Evolutionary conservation across 176 grass and related monocot genomes (phyloP).

Genomic region (Carex myosuroides): DNA sequence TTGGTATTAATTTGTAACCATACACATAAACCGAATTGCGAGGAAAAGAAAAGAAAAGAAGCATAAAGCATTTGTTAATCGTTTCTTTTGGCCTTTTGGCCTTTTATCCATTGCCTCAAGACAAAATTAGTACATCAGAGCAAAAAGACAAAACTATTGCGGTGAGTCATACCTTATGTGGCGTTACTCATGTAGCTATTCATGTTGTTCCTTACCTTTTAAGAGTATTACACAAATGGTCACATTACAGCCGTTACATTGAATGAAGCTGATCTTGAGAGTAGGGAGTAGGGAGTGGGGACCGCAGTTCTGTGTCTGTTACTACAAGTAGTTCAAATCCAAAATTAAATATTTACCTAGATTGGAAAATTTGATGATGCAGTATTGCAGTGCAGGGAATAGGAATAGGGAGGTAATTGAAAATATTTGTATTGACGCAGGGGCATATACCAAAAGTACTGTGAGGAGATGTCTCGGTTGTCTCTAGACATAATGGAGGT

Average conservation of each 20-base stretch:
- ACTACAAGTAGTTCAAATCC: constrained; percentile 1
- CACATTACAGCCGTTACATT: not conserved
- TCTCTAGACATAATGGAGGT: constrained; percentile 88
- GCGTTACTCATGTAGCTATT: not conserved
- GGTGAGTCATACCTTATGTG: not conserved
- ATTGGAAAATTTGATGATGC: not conserved
- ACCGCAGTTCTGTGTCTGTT: not conserved
- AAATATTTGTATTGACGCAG: constrained; percentile 12
- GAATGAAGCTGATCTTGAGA: not conserved
- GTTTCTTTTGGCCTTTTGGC: constrained; percentile 12
- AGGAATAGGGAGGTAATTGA: no score
- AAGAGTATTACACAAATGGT: not conserved
- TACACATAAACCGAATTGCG: not conserved
- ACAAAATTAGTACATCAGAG: constrained; percentile 25
- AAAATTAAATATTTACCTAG: not conserved
- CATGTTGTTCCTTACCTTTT: not conserved
- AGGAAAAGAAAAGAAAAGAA: not conserved
- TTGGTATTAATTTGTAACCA: not conserved
- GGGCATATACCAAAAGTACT: constrained; percentile 54
- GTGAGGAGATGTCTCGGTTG: constrained; percentile 59
- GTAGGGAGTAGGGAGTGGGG: not conserved
- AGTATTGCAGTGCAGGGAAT: no score
- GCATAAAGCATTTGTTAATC: constrained; percentile 5
- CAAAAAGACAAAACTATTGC: not conserved
- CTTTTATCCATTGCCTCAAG: not conserved